Conservation (phyloP, 2,329 filamentous ascomycete species). For the Trichothecium roseum region DNA sequence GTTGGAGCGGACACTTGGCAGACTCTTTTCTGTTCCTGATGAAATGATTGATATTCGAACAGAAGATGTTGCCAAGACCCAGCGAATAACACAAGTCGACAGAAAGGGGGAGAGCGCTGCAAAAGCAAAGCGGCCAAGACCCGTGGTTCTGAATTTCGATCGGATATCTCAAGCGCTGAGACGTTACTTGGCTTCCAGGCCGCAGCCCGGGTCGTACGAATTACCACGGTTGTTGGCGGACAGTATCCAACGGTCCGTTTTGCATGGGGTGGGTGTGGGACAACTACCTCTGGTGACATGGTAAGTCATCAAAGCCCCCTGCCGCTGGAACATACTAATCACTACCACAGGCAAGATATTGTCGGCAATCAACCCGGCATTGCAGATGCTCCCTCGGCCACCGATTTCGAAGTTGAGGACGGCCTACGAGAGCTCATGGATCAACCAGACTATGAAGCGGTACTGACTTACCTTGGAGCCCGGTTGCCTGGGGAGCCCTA, state of each 20-base stretch:
- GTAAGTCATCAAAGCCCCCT: slow-evolving; percentile 11
- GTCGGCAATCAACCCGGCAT: background rate
- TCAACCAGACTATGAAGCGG: slow-evolving; percentile 13
- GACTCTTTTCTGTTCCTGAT: background rate
- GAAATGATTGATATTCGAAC: no score
- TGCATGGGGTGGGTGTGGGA: slow-evolving; percentile 13
- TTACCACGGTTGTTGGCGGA: slow-evolving; percentile 16
- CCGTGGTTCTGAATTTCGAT: background rate
- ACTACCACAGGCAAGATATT: slow-evolving; percentile 3
- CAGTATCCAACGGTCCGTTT: slow-evolving; percentile 15
- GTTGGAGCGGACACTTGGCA: slow-evolving; percentile 6
- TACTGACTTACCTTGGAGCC: slow-evolving; percentile 19
- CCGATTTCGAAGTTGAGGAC: slow-evolving; percentile 12
- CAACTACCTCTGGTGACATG: slow-evolving; percentile 21
- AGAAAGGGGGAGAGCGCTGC: background rate
- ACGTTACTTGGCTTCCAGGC: background rate
- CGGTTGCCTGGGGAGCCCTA: slow-evolving; percentile 12
- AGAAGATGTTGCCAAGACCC: no score
- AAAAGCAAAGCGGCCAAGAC: background rate
- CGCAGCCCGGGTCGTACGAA: slow-evolving; percentile 9
- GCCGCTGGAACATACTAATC: no score
- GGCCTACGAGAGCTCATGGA: slow-evolving; percentile 18
- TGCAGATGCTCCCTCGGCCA: slow-evolving; percentile 3
- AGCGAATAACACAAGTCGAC: background rate
- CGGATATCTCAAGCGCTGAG: background rate